Evolutionary conservation across 2,329 filamentous ascomycete genomes (phyloP).

Genomic region (Sporothrix phasma): DNA sequence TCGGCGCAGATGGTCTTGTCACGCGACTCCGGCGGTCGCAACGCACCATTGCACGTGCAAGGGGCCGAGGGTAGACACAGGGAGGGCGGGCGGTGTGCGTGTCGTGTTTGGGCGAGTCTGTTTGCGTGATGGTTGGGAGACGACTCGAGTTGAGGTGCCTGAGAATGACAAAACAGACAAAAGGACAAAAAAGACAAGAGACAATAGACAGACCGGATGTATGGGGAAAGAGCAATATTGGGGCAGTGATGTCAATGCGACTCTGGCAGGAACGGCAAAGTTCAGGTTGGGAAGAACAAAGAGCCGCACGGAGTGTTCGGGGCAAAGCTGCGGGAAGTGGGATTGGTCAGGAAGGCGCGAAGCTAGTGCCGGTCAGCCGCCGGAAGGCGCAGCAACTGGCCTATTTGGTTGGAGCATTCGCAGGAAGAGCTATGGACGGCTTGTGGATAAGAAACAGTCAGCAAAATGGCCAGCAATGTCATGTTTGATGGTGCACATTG

Average conservation of each 20-base stretch:
- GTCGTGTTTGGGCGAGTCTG: neutral
- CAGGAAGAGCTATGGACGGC: too few relatives aligned
- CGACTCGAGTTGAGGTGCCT: neutral
- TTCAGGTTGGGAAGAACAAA: neutral
- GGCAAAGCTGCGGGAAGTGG: neutral
- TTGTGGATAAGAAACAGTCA: too few relatives aligned
- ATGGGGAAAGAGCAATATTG: neutral
- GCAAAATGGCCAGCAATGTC: too few relatives aligned
- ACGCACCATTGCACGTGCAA: slow-evolving; percentile 11
- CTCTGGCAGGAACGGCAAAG: neutral
- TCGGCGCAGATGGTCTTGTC: slow-evolving; percentile 8
- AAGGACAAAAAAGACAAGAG: too few relatives aligned
- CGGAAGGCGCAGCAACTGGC: too few relatives aligned
- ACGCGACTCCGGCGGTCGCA: slow-evolving; percentile 7
- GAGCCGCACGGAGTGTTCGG: neutral
- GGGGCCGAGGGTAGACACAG: neutral
- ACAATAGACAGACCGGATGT: neutral
- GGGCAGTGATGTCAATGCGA: slow-evolving; percentile 5
- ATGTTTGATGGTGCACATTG: too few relatives aligned
- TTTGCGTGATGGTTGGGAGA: neutral
- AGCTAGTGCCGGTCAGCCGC: neutral
- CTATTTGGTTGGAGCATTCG: too few relatives aligned
- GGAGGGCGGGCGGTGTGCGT: neutral
- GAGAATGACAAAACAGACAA: too few relatives aligned
- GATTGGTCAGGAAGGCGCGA: neutral